These are phyloP conservation scores for Arctium lappa DNA, from an alignment of 129 eudicot genomes.

Conservation along the genomic window DNA sequence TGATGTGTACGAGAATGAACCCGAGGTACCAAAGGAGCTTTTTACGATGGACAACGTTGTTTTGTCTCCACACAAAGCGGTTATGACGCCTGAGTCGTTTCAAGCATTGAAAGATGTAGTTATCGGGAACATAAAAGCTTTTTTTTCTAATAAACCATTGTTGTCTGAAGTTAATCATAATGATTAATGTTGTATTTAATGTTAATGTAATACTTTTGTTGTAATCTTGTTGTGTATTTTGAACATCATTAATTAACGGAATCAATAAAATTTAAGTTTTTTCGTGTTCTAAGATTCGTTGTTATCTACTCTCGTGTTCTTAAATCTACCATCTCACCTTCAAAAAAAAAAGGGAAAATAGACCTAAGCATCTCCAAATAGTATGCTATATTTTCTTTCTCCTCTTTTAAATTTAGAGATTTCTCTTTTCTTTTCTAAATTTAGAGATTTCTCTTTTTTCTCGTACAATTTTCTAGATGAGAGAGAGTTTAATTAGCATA, in stretches of 20 bases:
- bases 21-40: constrained; percentile 62
- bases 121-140: constrained; percentile 46
- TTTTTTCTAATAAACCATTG: constrained; percentile 58
- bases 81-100: constrained; percentile 55
- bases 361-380: too few species aligned
- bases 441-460: too few species aligned
- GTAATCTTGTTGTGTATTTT: background rate
- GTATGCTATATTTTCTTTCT: too few species aligned
- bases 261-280: background rate
- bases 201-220: background rate
- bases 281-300: too few species aligned
- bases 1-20: constrained; percentile 78
- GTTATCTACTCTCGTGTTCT: background rate
- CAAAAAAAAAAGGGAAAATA: too few species aligned
- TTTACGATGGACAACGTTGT: constrained; percentile 60
- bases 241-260: background rate
- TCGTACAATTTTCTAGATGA: too few species aligned
- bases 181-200: constrained; percentile 21
- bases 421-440: too few species aligned
- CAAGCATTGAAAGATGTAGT: constrained; percentile 31
- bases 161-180: constrained; percentile 37
- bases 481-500: too few species aligned
- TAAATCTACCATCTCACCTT: background rate
- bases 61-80: constrained; percentile 69
- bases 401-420: too few species aligned